Conservation (phyloP, 2,329 filamentous ascomycete genomes). For the Monascus ruber region DNA sequence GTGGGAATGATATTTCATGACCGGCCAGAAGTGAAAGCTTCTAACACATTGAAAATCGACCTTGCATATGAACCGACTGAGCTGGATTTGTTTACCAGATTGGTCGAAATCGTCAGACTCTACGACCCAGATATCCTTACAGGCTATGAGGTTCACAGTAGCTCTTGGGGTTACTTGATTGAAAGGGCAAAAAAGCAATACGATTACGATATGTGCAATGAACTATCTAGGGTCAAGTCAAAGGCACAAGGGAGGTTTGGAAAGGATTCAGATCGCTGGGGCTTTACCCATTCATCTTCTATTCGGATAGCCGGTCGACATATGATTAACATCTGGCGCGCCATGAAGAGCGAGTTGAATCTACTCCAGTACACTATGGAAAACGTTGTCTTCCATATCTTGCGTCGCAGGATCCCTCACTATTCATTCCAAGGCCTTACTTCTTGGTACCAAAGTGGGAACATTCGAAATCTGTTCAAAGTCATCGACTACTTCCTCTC, state of each 20-base stretch:
- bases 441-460: constrained; percentile 63
- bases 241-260: constrained; percentile 74
- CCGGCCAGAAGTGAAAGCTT: constrained; percentile 48
- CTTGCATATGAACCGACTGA: constrained; percentile 68
- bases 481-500: constrained; percentile 66
- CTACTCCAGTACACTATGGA: constrained; percentile 92
- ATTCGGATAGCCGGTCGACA: constrained; percentile 88
- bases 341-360: constrained; percentile 87
- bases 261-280: constrained; percentile 81
- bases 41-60: constrained; percentile 49
- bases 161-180: constrained; percentile 91
- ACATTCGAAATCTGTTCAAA: constrained; percentile 58
- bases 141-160: constrained; percentile 86
- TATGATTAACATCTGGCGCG: constrained; percentile 94
- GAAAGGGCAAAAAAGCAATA: constrained; percentile 78
- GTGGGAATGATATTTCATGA: constrained; percentile 63
- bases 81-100: constrained; percentile 69
- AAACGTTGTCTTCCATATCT: constrained; percentile 82
- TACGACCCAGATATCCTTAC: constrained; percentile 88
- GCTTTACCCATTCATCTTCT: constrained; percentile 84
- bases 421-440: constrained; percentile 73
- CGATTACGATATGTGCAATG: constrained; percentile 81
- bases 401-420: constrained; percentile 79
- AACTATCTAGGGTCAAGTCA: constrained; percentile 78
- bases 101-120: constrained; percentile 73